phyloP scores from a whole-genome alignment of 495 filamentous ascomycete genomes.

The Parathielavia appendiculata region DNA sequence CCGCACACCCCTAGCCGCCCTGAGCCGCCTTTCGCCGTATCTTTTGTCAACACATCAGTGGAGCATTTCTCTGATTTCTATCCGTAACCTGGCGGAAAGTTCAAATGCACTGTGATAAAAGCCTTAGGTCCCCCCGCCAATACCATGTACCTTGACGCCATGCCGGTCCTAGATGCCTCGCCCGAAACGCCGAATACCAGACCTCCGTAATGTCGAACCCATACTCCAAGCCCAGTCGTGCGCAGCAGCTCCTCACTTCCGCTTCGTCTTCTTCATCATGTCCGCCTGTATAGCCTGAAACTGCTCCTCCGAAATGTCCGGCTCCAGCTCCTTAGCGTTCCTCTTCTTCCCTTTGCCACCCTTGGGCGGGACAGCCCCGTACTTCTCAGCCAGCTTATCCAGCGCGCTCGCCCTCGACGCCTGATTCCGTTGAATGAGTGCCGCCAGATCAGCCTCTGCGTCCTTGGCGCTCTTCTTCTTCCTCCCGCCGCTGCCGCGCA shows the following conservation, averaged over 20 bases:
- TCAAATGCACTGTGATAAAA: too few species aligned
- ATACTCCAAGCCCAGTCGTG: background rate
- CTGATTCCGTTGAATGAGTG: slow-evolving; percentile 41
- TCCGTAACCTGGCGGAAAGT: too few species aligned
- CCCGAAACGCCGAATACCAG: background rate
- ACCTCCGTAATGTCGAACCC: background rate
- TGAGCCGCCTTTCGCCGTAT: too few species aligned
- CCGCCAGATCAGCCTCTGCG: slow-evolving; percentile 38
- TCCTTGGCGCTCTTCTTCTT: slow-evolving; percentile 37
- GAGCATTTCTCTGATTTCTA: too few species aligned
- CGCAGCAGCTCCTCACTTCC: slow-evolving; percentile 12
- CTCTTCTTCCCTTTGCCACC: slow-evolving; percentile 47
- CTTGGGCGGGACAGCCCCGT: slow-evolving; percentile 45
- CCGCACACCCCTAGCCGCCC: too few species aligned
- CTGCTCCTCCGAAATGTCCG: slow-evolving; percentile 62
- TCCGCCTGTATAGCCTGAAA: slow-evolving; percentile 49
- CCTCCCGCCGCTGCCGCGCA: slow-evolving; percentile 45
- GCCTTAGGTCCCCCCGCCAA: background rate
- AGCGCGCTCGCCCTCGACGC: slow-evolving; percentile 46
- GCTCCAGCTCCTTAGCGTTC: slow-evolving; percentile 40
- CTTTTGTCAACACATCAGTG: too few species aligned
- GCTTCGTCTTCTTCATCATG: slow-evolving; percentile 42
- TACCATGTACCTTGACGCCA: background rate
- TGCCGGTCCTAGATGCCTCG: background rate
- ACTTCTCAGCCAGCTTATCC: slow-evolving; percentile 69